Percentiles rank a stretch among this genome's conserved stretches.
phyloP scores from a whole-genome alignment of 1,284 basidiomycete species.

The Mycena sp. region DNA sequence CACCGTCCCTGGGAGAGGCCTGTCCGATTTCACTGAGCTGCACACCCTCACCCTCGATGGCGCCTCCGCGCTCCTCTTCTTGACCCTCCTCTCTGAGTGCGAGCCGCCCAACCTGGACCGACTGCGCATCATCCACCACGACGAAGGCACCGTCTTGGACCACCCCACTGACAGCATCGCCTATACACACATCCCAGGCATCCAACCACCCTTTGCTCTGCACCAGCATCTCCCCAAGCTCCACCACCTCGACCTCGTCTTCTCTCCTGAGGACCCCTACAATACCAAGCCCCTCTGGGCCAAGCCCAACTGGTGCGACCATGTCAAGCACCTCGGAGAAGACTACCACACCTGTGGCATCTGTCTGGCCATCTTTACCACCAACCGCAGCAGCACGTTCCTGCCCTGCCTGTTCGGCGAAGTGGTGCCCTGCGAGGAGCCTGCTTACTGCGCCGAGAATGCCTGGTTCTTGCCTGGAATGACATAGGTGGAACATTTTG shows the following conservation, averaged over 20 bases:
- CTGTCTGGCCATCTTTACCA: constrained; percentile 1
- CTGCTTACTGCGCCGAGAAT: constrained; percentile 4
- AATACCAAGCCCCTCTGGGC: background rate
- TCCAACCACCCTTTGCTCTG: constrained; percentile 3
- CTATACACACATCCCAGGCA: background rate
- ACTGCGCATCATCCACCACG: background rate
- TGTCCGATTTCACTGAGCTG: constrained; percentile 5
- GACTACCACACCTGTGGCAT: constrained; percentile 1
- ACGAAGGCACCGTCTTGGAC: constrained; percentile 2
- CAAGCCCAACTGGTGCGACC: constrained; percentile 1
- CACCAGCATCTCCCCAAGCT: constrained; percentile 10
- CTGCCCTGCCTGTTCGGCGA: constrained; percentile 11
- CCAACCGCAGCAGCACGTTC: background rate
- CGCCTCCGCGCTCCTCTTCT: constrained; percentile 5
- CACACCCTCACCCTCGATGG: constrained; percentile 4
- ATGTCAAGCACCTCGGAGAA: background rate
- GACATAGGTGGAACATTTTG: constrained; percentile 2
- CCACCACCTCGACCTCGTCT: constrained; percentile 9
- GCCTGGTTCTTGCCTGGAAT: background rate
- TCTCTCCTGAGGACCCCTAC: background rate
- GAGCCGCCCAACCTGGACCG: constrained; percentile 10
- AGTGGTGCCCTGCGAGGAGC: background rate
- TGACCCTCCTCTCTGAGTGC: constrained; percentile 6
- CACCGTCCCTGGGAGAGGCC: background rate
- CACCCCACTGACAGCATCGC: background rate